Evolutionary conservation across 805 yeast species (phyloP), one percentile per base, ranked within the genome.

Genomic region (Yamadazyma endophytica): DNA sequence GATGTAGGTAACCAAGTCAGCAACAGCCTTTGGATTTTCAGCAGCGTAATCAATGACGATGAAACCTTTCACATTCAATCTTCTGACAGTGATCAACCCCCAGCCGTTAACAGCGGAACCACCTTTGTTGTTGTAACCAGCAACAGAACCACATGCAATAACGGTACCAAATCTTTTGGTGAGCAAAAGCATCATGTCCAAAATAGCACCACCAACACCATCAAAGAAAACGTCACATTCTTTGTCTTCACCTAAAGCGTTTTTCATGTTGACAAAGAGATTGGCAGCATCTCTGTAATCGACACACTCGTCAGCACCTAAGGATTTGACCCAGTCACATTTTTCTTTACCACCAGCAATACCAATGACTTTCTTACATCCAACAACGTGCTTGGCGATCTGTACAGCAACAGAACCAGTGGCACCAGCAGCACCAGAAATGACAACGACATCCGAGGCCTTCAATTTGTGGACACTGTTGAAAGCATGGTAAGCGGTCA

Each of bases 261-360:
- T 27, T 42, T 45, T 21, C 41, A 38, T 31, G 21, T 28, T 27
- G 5, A 11, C 16, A 21, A 23, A 31, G 35, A 43, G 50, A 27
- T 50, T 49, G 2, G 52, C 42, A n/a, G n/a, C n/a, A 28, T 68
- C 68, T 32, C 67, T 69, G 60, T 79, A 79, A 51, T 78, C 78
- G 29, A 76, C 63, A 33, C 68, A 54, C 25, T 63, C 68, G 41
- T 73, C 76, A 6, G 74, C 73, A 39, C 79, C 78, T 29, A 78
- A 48, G 1, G 73, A 53, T 49, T 74, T 72, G 19, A 79, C 78
- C 47, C 50, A 72, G 37, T 66, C 58, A 35, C 71, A 60, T 50
- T 80, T 80, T 20, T 64, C 78, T 4, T 52, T 47, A 9, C 58
- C 56, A 25, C 60, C 58, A 16, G 62, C 48, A 32, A 56, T 54